Conservation (phyloP, 2,329 filamentous ascomycete species). For the Diaporthe vaccinii region DNA sequence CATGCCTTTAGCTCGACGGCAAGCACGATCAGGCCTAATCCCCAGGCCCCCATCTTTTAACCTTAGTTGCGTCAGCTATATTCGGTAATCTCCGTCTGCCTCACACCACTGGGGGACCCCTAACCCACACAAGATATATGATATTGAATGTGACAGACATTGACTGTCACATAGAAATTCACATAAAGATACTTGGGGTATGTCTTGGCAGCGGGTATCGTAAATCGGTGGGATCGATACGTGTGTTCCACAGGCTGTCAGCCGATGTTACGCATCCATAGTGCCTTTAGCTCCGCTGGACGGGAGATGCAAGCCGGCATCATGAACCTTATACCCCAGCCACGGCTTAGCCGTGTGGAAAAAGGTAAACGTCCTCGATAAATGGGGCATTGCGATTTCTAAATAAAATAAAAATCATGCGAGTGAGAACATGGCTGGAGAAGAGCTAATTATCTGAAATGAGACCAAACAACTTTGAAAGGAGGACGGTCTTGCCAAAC, state of each 20-base stretch:
- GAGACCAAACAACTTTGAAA: too few relatives aligned
- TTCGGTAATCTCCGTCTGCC: conserved; percentile 29
- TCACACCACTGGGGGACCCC: conserved; percentile 14
- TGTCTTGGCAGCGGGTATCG: neutral
- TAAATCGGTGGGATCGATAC: too few relatives aligned
- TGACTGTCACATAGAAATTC: neutral
- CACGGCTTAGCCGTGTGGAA: neutral
- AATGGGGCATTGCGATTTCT: neutral
- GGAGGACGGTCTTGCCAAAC: neutral
- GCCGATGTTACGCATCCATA: neutral
- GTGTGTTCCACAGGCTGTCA: neutral
- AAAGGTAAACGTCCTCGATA: neutral
- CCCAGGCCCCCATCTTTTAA: conserved; percentile 30
- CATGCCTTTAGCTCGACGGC: neutral
- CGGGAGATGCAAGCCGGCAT: neutral
- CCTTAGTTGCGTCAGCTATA: conserved; percentile 23
- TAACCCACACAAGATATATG: conserved; percentile 16
- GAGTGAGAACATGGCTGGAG: neutral
- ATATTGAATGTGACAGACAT: conserved; percentile 16
- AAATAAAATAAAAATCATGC: too few relatives aligned
- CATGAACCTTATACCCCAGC: neutral
- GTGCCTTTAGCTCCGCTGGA: neutral
- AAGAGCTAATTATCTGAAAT: too few relatives aligned
- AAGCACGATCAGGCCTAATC: neutral
- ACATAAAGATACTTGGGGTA: neutral